phyloP scores from a whole-genome alignment of 257 asterid species.

The Rauvolfia tetraphylla region DNA sequence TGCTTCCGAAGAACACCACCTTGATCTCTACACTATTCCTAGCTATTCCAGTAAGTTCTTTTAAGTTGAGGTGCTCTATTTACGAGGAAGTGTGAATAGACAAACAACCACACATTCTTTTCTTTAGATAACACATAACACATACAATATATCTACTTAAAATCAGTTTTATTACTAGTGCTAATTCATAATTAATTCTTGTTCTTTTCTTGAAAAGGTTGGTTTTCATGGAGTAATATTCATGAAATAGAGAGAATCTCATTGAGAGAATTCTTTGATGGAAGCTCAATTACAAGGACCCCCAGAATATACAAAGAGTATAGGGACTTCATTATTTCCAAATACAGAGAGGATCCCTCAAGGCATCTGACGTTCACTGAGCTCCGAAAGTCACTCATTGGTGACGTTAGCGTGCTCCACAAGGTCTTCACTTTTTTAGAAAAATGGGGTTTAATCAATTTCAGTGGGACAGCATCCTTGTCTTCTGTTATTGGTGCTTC shows the following conservation, averaged over 20 bases:
- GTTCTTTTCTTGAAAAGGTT: constrained; percentile 36
- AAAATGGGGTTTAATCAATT: constrained; percentile 91
- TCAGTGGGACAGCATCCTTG: constrained; percentile 26
- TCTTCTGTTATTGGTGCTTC: constrained; percentile 6
- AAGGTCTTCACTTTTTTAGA: constrained; percentile 79
- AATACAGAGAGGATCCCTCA: constrained; percentile 70
- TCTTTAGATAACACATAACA: too few species aligned
- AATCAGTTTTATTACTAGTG: constrained; percentile 11
- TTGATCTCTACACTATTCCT: constrained; percentile 88
- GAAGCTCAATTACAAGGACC: constrained; percentile 62
- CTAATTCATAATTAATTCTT: constrained; percentile 6
- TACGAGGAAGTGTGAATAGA: background rate
- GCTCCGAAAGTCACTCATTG: constrained; percentile 81
- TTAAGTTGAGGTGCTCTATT: background rate
- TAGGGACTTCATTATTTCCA: constrained; percentile 75
- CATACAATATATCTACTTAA: background rate
- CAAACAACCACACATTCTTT: background rate
- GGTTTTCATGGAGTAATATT: constrained; percentile 81
- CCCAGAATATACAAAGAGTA: constrained; percentile 86
- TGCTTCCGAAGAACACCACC: constrained; percentile 31
- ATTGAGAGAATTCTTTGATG: constrained; percentile 74
- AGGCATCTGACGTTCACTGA: constrained; percentile 62
- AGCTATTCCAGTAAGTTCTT: constrained; percentile 69
- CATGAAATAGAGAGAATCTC: constrained; percentile 82
- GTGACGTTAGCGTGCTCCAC: constrained; percentile 67